Base-by-base conservation (phyloP, 2,329 filamentous ascomycete genomes). In the Thielaviopsis punctulata region DNA sequence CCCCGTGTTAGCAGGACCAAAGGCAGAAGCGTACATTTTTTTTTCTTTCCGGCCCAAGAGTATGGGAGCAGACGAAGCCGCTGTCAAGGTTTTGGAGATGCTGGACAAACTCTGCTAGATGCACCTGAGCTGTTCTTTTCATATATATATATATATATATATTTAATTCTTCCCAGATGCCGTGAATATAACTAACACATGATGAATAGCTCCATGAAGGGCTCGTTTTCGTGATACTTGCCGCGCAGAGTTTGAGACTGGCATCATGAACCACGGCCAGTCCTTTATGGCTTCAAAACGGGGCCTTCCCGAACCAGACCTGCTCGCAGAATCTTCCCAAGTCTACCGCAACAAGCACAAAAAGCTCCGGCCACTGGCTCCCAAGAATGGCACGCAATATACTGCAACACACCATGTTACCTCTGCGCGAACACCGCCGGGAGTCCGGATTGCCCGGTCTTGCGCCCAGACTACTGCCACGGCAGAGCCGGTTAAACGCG, bases 1-100 rank as follows among this genome's bases (percentile, higher is more conserved):
- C 9, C 33, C 44, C 44, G 46, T 48, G 50, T 41, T 19, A 52
- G 46, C 50, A 52, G 50, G 50, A 52, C 44, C 50, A 52, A 52
- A 52, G 50, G 50, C 50, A 47, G 50, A 52, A 44, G 45, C 50
- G 22, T 13, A 52, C 44, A 52, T 46, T 6, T 13, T 3, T 7
- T 15, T 8, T 10, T 27, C 25, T 5, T 6, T 6, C 15, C 4
- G 36, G n/a, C 36, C 36, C 8, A 9, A 41, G 36, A 30, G 36
- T 45, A 9, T 9, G 21, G 33, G 23, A 24, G 21, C 25, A 9
- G 50, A 47, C 45, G 50, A 43, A 52, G 45, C 50, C 50, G 50
- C 33, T 52, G 50, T 41, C n/a, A 25, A 15, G 27, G 19, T 27
- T 25, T 33, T 33, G 23, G 44, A 27, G 39, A 47, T 52, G 50